Percentiles rank a stretch among this genome's conserved stretches.
Conservation (phyloP, 1,284 basidiomycete genomes). For the Cutaneotrichosporon cutaneum region DNA sequence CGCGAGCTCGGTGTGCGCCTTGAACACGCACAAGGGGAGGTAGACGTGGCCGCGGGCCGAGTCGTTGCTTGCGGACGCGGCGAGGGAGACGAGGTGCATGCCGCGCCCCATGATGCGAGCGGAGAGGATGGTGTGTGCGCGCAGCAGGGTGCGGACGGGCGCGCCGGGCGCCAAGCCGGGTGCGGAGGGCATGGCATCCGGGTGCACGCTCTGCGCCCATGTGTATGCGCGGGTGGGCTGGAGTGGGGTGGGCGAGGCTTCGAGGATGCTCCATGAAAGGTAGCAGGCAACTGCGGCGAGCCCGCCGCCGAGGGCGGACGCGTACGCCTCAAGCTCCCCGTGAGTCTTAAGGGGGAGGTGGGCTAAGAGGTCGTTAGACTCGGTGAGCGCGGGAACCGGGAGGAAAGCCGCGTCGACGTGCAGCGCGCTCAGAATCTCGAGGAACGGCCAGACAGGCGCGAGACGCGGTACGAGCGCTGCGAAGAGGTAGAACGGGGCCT, state of each 20-base stretch:
- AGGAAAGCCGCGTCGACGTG: slow-evolving; percentile 49
- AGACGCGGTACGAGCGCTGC: slow-evolving; percentile 42
- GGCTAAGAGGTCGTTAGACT: slow-evolving; percentile 6
- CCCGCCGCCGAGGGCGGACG: slow-evolving; percentile 53
- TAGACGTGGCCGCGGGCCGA: slow-evolving; percentile 50
- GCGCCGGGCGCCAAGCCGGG: slow-evolving; percentile 5
- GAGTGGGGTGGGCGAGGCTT: slow-evolving; percentile 6
- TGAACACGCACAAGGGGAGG: slow-evolving; percentile 48
- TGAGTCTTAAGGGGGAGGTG: slow-evolving; percentile 49
- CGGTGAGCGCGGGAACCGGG: slow-evolving; percentile 3
- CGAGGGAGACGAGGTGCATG: slow-evolving; percentile 54
- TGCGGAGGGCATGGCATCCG: neutral
- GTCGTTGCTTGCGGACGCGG: slow-evolving; percentile 52
- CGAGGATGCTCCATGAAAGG: slow-evolving; percentile 50
- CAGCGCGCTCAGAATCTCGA: slow-evolving; percentile 53
- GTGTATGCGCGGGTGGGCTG: slow-evolving; percentile 25
- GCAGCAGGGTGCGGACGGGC: slow-evolving; percentile 9
- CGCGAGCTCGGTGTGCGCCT: slow-evolving; percentile 25
- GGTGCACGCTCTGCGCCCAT: slow-evolving; percentile 18
- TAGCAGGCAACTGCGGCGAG: slow-evolving; percentile 54
- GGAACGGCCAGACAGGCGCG: slow-evolving; percentile 50
- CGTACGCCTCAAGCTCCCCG: slow-evolving; percentile 52
- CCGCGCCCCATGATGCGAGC: slow-evolving; percentile 53
- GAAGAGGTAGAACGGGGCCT: slow-evolving; percentile 51
- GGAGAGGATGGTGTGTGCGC: slow-evolving; percentile 8